Percentiles rank a stretch among this genome's conserved stretches.
Conservation (phyloP, 352 stramenopile genomes). For the Phytophthora pseudosyringae region DNA sequence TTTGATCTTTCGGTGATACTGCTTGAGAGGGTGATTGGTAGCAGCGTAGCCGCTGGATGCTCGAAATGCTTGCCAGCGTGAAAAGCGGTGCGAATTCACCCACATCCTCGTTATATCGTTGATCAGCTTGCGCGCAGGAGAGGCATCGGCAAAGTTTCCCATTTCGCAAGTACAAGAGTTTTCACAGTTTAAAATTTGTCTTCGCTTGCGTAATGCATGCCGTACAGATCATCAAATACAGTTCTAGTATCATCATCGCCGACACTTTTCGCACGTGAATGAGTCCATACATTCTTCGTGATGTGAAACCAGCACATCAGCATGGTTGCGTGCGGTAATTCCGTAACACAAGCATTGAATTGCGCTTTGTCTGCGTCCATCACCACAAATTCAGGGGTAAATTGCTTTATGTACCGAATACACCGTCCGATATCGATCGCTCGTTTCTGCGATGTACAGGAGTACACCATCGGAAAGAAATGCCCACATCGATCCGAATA, state of each 20-base stretch:
- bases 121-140: background rate
- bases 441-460: slow-evolving; percentile 4
- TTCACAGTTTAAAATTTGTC: background rate
- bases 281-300: slow-evolving; percentile 2
- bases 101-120: slow-evolving; percentile 2
- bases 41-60: slow-evolving; percentile 7
- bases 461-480: background rate
- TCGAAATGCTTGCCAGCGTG: slow-evolving; percentile 6
- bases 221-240: slow-evolving; percentile 8
- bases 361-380: slow-evolving; percentile 11
- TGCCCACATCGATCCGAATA: slow-evolving; percentile 5
- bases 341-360: background rate
- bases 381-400: slow-evolving; percentile 9
- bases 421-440: slow-evolving; percentile 11
- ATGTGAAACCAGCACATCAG: slow-evolving; percentile 15
- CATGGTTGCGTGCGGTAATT: background rate
- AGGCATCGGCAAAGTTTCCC: background rate
- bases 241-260: background rate
- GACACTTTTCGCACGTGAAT: background rate
- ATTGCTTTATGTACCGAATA: background rate
- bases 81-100: background rate
- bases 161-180: background rate
- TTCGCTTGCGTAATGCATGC: slow-evolving; percentile 9
- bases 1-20: slow-evolving; percentile 4
- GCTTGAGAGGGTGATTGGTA: slow-evolving; percentile 11